These are phyloP conservation scores for Fonsecaea pedrosoi DNA, from an alignment of 2,329 filamentous ascomycete genomes.

Conservation along the genomic window DNA sequence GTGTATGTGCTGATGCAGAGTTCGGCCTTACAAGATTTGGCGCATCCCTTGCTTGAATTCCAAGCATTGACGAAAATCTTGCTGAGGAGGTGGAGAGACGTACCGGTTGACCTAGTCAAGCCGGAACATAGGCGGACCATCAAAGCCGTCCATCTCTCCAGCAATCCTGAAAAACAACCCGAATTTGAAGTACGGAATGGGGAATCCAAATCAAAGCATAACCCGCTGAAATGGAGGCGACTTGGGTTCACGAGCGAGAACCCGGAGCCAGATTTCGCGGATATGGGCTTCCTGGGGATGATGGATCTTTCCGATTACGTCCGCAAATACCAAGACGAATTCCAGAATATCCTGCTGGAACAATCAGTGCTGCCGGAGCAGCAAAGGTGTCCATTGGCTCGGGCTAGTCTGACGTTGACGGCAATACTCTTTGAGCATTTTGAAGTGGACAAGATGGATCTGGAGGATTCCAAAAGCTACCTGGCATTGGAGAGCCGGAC, in stretches of 20 bases:
- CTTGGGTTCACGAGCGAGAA: slow-evolving; percentile 91
- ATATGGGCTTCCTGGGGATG: slow-evolving; percentile 88
- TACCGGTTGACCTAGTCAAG: slow-evolving; percentile 82
- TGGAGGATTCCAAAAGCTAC: slow-evolving; percentile 78
- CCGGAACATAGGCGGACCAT: slow-evolving; percentile 87
- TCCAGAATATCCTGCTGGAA: slow-evolving; percentile 89
- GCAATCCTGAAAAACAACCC: slow-evolving; percentile 69
- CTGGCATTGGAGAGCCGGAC: slow-evolving; percentile 75
- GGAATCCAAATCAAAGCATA: slow-evolving; percentile 66
- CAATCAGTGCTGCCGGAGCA: slow-evolving; percentile 75
- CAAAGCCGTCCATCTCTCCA: slow-evolving; percentile 83
- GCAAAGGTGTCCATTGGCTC: slow-evolving; percentile 83
- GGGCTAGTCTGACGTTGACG: slow-evolving; percentile 85
- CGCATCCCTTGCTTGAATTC: slow-evolving; percentile 89
- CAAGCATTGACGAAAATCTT: slow-evolving; percentile 89
- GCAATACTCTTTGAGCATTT: slow-evolving; percentile 94
- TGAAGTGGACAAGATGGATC: slow-evolving; percentile 82
- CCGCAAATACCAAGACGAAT: slow-evolving; percentile 86
- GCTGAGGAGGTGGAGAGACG: slow-evolving; percentile 84
- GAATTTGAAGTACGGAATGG: slow-evolving; percentile 47
- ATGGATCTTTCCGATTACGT: slow-evolving; percentile 98
- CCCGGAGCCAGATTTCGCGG: slow-evolving; percentile 82
- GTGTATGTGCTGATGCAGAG: slow-evolving; percentile 95
- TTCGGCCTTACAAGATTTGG: slow-evolving; percentile 86
- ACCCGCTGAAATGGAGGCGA: slow-evolving; percentile 90